Conservation (phyloP, 257 asterid species). For the Catharanthus roseus region DNA sequence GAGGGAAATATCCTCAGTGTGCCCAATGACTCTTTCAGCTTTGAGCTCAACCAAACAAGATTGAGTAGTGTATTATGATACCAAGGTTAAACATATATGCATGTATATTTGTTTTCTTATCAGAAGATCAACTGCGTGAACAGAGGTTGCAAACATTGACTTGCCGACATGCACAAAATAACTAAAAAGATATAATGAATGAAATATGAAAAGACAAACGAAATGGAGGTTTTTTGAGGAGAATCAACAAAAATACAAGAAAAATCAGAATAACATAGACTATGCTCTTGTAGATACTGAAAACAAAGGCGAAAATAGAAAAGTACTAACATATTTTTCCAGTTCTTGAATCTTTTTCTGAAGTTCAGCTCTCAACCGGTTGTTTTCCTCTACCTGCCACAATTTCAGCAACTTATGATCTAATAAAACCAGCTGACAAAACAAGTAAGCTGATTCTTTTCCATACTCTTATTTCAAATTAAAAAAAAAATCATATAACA, state of each 20-base stretch:
- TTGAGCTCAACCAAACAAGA: neutral
- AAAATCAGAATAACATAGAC: neutral
- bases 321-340: constrained; percentile 62
- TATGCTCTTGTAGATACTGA: neutral
- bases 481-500: neutral
- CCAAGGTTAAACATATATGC: neutral
- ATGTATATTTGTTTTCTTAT: neutral
- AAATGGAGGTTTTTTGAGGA: neutral
- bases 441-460: neutral
- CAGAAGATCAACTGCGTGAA: neutral
- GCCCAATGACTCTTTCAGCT: neutral
- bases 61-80: too few species aligned
- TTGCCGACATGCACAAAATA: neutral
- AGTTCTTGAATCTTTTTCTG: constrained; percentile 65
- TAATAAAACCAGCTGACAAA: neutral
- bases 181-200: neutral
- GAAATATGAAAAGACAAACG: neutral
- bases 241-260: neutral
- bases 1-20: neutral
- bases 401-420: constrained; percentile 14
- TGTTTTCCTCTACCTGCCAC: constrained; percentile 85
- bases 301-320: neutral
- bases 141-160: neutral
- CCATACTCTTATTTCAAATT: constrained; percentile 13
- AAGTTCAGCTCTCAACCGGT: constrained; percentile 75